These are phyloP conservation scores for Reticulascus tulasneorum DNA, from an alignment of 2,329 filamentous ascomycete species.

Conservation along the genomic window DNA sequence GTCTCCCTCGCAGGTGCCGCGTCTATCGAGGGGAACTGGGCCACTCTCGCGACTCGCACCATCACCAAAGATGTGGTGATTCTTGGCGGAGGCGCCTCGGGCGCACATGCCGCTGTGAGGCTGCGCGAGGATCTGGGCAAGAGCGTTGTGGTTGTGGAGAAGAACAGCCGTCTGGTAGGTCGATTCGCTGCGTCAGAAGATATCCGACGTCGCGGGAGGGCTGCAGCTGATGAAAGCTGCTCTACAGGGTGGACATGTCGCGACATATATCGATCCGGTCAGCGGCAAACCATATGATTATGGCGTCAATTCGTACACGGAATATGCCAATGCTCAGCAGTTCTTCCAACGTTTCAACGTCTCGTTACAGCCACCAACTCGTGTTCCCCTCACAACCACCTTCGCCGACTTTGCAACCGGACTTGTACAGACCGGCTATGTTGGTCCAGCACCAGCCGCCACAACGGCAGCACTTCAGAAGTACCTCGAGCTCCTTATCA, in stretches of 20 bases:
- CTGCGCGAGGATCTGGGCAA: slow-evolving; percentile 30
- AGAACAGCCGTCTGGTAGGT: slow-evolving; percentile 25
- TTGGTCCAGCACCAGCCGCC: slow-evolving; percentile 16
- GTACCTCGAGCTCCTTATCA: slow-evolving; percentile 22
- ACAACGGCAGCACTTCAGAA: slow-evolving; percentile 19
- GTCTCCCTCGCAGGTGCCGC: no score
- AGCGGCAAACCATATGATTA: slow-evolving; percentile 28
- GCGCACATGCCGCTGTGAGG: slow-evolving; percentile 30
- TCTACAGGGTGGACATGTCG: slow-evolving; percentile 44
- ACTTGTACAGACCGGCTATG: slow-evolving; percentile 19
- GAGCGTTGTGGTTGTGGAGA: slow-evolving; percentile 31
- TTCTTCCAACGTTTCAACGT: slow-evolving; percentile 44
- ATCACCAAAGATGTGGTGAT: slow-evolving; percentile 28
- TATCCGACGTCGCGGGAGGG: no score
- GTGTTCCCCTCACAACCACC: slow-evolving; percentile 21
- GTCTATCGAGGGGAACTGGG: no score
- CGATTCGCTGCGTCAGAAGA: not conserved
- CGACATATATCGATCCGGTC: slow-evolving; percentile 42
- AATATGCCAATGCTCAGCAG: slow-evolving; percentile 31
- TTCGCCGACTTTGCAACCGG: slow-evolving; percentile 35
- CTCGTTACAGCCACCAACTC: slow-evolving; percentile 17
- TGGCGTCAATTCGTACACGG: slow-evolving; percentile 32
- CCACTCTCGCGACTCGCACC: no score
- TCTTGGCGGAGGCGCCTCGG: slow-evolving; percentile 33
- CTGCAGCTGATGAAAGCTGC: no score